These are phyloP conservation scores for Naganishia onofrii DNA, from an alignment of 768 basidiomycete species.

Conservation along the genomic window DNA sequence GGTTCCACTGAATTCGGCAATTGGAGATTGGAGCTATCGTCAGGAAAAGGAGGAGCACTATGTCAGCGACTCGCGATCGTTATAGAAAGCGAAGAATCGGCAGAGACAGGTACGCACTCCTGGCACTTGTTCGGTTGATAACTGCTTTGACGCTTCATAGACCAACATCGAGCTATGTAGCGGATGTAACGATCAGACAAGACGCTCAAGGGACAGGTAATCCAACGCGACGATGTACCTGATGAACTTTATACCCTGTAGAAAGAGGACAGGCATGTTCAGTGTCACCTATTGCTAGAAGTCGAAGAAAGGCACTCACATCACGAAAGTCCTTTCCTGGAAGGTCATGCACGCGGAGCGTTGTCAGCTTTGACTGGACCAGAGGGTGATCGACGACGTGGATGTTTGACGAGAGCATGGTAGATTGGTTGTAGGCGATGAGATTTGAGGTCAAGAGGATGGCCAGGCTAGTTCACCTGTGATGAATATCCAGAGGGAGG, in stretches of 20 bases:
- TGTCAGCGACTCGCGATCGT: neutral
- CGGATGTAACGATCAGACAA: neutral
- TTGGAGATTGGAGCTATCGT: conserved; percentile 48
- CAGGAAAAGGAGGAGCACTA: neutral
- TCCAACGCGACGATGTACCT: neutral
- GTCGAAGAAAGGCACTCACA: neutral
- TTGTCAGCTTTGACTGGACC: conserved; percentile 43
- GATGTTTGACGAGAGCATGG: conserved; percentile 23
- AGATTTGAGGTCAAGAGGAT: too few relatives aligned
- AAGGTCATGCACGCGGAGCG: conserved; percentile 44
- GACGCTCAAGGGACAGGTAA: neutral
- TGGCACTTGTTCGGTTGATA: conserved; percentile 25
- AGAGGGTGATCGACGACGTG: conserved; percentile 42
- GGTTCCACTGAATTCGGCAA: conserved; percentile 74
- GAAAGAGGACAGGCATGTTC: neutral
- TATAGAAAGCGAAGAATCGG: neutral
- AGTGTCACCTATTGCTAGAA: neutral
- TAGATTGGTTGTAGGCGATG: neutral
- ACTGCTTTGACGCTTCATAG: conserved; percentile 40
- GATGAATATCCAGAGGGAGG: too few relatives aligned
- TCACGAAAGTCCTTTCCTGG: conserved; percentile 45
- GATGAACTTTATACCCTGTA: conserved; percentile 5
- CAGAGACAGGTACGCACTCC: neutral
- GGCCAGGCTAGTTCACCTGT: too few relatives aligned
- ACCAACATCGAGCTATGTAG: conserved; percentile 38